phyloP scores from a whole-genome alignment of 176 grass and related monocot species.

The Saccharum spontaneum region DNA sequence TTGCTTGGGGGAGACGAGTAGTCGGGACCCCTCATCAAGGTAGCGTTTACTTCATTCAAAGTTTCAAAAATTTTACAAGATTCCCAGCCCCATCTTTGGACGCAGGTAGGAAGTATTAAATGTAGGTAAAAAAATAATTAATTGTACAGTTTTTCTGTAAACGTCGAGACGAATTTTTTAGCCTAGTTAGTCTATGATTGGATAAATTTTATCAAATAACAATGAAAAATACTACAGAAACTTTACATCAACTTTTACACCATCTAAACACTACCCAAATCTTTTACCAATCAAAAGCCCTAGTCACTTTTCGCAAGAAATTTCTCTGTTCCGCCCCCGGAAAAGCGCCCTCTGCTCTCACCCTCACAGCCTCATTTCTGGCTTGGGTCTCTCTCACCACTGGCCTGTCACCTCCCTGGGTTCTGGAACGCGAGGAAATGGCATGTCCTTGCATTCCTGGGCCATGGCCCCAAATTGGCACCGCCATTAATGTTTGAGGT shows the following conservation, averaged over 20 bases:
- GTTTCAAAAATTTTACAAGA: too few species aligned
- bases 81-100: too few species aligned
- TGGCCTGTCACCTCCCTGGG: slow-evolving; percentile 30
- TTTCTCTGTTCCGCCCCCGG: slow-evolving; percentile 26
- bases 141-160: too few species aligned
- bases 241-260: too few species aligned
- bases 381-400: slow-evolving; percentile 14
- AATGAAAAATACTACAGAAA: too few species aligned
- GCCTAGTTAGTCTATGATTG: too few species aligned
- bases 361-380: slow-evolving; percentile 5
- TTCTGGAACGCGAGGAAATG: slow-evolving; percentile 39
- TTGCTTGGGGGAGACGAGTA: background rate
- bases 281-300: slow-evolving; percentile 37
- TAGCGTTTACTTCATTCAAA: too few species aligned
- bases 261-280: too few species aligned
- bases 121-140: too few species aligned
- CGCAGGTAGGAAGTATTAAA: too few species aligned
- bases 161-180: too few species aligned
- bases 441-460: slow-evolving; percentile 35
- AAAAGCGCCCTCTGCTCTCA: background rate
- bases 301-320: slow-evolving; percentile 28
- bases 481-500: slow-evolving; percentile 39
- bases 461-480: slow-evolving; percentile 33
- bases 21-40: slow-evolving; percentile 30
- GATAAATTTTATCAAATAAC: too few species aligned